Conservation (phyloP, 768 basidiomycete genomes). For the Mycena haematopus region DNA sequence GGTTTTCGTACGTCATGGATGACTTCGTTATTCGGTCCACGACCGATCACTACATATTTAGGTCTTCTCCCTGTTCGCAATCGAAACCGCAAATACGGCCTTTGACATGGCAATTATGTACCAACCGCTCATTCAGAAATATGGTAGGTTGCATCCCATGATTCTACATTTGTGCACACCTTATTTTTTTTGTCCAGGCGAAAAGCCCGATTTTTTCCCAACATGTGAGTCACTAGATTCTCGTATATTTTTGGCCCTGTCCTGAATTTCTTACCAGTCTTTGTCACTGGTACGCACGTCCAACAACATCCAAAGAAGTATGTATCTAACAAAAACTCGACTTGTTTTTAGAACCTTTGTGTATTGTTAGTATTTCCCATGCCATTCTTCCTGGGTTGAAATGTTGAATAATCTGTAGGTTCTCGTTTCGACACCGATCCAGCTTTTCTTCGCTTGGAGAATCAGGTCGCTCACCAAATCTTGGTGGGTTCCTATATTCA, state of each 20-base stretch:
- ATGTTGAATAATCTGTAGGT: constrained; percentile 38
- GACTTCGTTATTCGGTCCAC: neutral
- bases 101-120: constrained; percentile 54
- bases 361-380: constrained; percentile 24
- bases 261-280: constrained; percentile 31
- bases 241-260: too few relatives aligned
- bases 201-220: constrained; percentile 25
- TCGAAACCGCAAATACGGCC: constrained; percentile 51
- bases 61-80: constrained; percentile 50
- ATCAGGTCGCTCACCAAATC: constrained; percentile 49
- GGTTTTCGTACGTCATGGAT: constrained; percentile 40
- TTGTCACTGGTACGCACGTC: constrained; percentile 32
- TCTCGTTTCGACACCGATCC: constrained; percentile 53
- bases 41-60: constrained; percentile 23
- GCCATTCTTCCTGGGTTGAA: neutral
- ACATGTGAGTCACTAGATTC: constrained; percentile 22
- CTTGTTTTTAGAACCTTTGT: constrained; percentile 40
- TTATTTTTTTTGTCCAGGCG: neutral
- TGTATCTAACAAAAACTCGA: constrained; percentile 5
- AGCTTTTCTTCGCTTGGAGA: constrained; percentile 53
- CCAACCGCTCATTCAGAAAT: constrained; percentile 51
- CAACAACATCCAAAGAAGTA: constrained; percentile 30
- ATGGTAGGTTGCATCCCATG: constrained; percentile 34
- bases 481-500: constrained; percentile 40
- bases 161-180: neutral